Percentiles rank a stretch among this genome's conserved stretches.
Evolutionary conservation across 768 basidiomycete genomes (phyloP).

Genomic region (Phylloporus sp.): DNA sequence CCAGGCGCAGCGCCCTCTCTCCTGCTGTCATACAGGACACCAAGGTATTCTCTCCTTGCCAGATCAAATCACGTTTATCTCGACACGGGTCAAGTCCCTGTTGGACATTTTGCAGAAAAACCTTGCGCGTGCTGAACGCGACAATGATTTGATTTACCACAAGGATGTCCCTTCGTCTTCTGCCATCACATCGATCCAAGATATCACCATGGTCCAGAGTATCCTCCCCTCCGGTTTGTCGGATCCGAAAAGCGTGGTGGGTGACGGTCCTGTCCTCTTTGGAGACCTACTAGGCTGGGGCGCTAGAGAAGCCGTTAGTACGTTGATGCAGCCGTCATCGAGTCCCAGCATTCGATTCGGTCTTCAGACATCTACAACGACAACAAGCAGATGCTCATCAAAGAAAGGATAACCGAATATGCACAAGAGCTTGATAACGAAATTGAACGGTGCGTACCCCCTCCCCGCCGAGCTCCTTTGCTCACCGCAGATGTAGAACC

Average conservation of each 20-base stretch:
- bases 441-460: conserved; percentile 50
- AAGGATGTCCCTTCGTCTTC: conserved; percentile 73
- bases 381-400: conserved; percentile 63
- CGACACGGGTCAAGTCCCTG: conserved; percentile 53
- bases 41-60: conserved; percentile 45
- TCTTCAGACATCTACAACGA: conserved; percentile 78
- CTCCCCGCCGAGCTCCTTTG: not conserved
- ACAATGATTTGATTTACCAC: conserved; percentile 96
- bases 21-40: conserved; percentile 69
- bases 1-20: conserved; percentile 57
- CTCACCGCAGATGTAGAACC: conserved; percentile 39
- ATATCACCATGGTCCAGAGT: conserved; percentile 61
- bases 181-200: conserved; percentile 58
- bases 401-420: conserved; percentile 58
- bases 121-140: conserved; percentile 69
- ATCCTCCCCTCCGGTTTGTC: conserved; percentile 50
- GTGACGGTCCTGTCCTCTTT: conserved; percentile 59
- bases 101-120: conserved; percentile 64
- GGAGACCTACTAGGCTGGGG: conserved; percentile 78
- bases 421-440: conserved; percentile 59
- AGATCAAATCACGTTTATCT: not conserved
- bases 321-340: conserved; percentile 23
- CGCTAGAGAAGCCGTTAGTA: conserved; percentile 84
- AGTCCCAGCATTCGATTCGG: not conserved
- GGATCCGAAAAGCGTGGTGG: conserved; percentile 54